Evolutionary conservation across 2,329 filamentous ascomycete genomes (phyloP).

Genomic region (Aspergillus latus): DNA sequence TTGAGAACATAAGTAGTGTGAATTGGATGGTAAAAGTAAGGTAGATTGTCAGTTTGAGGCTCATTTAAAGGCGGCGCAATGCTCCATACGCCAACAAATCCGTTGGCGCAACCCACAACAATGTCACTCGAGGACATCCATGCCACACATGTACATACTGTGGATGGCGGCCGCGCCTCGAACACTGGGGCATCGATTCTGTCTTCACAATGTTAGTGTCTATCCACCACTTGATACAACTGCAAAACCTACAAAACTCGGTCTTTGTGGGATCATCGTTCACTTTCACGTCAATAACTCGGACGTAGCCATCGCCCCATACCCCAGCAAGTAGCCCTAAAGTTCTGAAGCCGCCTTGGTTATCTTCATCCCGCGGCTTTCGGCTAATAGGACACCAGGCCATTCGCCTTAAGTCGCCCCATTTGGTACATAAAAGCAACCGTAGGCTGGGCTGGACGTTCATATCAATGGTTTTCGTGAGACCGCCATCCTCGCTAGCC

Average conservation of each 20-base stretch:
- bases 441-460: conserved; percentile 46
- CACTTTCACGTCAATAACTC: conserved; percentile 54
- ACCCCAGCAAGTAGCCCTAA: conserved; percentile 58
- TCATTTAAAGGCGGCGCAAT: conserved; percentile 26
- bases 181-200: conserved; percentile 51
- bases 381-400: conserved; percentile 57
- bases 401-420: conserved; percentile 56
- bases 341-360: conserved; percentile 28
- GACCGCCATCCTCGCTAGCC: conserved; percentile 31
- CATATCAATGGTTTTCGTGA: conserved; percentile 46
- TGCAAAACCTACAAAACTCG: conserved; percentile 34
- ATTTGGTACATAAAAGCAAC: conserved; percentile 56
- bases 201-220: conserved; percentile 28
- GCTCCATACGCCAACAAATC: conserved; percentile 57
- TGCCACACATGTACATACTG: conserved; percentile 56
- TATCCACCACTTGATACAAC: neutral
- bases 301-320: conserved; percentile 58
- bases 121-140: conserved; percentile 60
- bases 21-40: conserved; percentile 39
- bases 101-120: conserved; percentile 57
- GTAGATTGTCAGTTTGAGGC: conserved; percentile 18
- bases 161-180: conserved; percentile 49
- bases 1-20: conserved; percentile 42
- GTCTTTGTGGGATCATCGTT: conserved; percentile 26
- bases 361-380: conserved; percentile 30